Base-by-base conservation (phyloP, 164 flowering plant species). In the Hamamelis virginiana region DNA sequence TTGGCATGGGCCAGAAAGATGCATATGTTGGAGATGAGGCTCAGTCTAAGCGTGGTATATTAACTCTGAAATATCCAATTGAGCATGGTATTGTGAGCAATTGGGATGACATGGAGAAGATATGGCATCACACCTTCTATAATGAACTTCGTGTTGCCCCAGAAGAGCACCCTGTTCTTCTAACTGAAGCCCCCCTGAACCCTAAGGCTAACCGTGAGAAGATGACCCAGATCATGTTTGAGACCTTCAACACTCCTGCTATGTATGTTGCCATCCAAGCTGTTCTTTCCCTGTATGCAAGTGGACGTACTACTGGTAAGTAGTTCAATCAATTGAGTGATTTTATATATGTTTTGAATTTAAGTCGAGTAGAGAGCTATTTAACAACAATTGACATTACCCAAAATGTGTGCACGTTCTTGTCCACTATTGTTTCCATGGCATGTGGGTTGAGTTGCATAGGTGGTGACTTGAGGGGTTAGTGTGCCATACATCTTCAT, bases 61-160 rank as follows among this genome's bases (percentile, higher is more conserved):
- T 89, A 43, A 85, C 93, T 13, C 63, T 89, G 74, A 87, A 87
- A 68, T 89, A 87, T 76, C 91, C 93, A 1, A 89, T 89, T 66
- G 91, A 87, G 82, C 93, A 89, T 68, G 91, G 93, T 33, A 89
- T 89, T 64, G 93, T 89, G 47, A 89, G 79, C 83, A 89, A 89
- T 69, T 89, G 94, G 94, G 94, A 89, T 73, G 94, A 89, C 69
- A 89, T 89, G 94, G 94, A 89, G 76, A 89, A 89, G 85, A 88
- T 88, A 21, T 88, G 92, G 90, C 92, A 88, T 78, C 91, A 87
- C 68, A 87, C 91, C 16, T 87, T 85, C 76, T 87, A 87, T 75
- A 87, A 87, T 65, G 91, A 87, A 80, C 89, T 87, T 62, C 91
- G 91, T 62, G 92, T 88, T 38, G 92, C 92, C n/a, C 92, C 91